Evolutionary conservation across 1,284 basidiomycete genomes (phyloP), one percentile per base, ranked within the genome.

Genomic region (Psilocybe mexicana): DNA sequence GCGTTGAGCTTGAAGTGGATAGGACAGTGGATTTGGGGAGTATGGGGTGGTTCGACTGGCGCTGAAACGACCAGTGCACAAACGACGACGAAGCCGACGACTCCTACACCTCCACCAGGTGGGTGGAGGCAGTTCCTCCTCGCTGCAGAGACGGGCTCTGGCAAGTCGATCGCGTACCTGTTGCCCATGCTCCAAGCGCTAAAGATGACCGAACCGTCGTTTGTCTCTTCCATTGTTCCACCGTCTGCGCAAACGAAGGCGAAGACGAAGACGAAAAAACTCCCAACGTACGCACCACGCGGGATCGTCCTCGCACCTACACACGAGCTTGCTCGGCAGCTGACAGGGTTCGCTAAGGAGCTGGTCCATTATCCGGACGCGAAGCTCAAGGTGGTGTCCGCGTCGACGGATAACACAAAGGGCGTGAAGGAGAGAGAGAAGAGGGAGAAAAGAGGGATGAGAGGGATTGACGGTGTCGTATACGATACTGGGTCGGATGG

Each of bases 131-230:
- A 89, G 64, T 86, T 80, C 60, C 79, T 95, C 8, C 79, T 96
- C 1, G 93, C 92, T 0, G 88, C 90, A 0, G 93, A 95, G 72
- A 95, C 93, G 0, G 93, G 93, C 6, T 93, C 91, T 0, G 93
- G 93, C 1, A 96, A 96, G 75, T 93, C 90, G 2, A 81, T 94
- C n/a, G 93, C 93, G 0, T 95, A 94, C 69, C 82, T 95, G 36
- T 79, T 95, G 1, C 93, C 93, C 0, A 70, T 95, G 47, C 77
- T 95, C 2, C 90, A 94, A 63, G 76, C 82, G 57, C 77, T 95
- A 64, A 95, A 95, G 70, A 70, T 75, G 51, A 78, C 79, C 1
- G 86, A 91, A 67, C 6, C 58, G 48, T 46, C 63, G 25, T 64
- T 61, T 26, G 53, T 61, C 40, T 58, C 36, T 28, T 46, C 11